phyloP scores from a whole-genome alignment of 108 stramenopile species.

The Fragilaria crotonensis region DNA sequence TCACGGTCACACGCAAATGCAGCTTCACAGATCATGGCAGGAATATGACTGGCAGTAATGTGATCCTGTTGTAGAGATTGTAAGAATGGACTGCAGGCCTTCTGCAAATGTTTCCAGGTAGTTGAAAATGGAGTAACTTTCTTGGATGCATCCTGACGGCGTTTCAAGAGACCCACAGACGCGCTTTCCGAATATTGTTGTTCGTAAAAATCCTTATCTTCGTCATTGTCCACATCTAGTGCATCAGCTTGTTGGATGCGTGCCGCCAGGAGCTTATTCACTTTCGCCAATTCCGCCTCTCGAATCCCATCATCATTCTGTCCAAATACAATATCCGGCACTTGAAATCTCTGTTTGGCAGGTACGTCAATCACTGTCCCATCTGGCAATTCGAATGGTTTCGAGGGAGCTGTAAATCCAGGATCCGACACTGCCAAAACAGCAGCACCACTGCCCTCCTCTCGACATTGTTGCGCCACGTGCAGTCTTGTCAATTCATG shows the following conservation, averaged over 20 bases:
- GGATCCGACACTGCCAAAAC: slow-evolving; percentile 10
- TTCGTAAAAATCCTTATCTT: slow-evolving; percentile 1
- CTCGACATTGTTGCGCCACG: slow-evolving; percentile 61
- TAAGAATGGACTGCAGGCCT: slow-evolving; percentile 39
- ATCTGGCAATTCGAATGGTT: slow-evolving; percentile 64
- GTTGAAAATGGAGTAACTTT: slow-evolving; percentile 4
- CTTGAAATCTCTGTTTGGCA: slow-evolving; percentile 47
- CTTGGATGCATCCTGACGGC: slow-evolving; percentile 8
- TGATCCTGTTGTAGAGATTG: slow-evolving; percentile 27
- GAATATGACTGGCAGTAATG: slow-evolving; percentile 57
- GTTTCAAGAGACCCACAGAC: neutral
- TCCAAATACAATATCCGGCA: slow-evolving; percentile 58
- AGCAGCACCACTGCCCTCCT: slow-evolving; percentile 59
- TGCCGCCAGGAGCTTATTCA: slow-evolving; percentile 9
- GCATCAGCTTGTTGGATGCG: slow-evolving; percentile 1
- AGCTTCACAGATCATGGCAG: slow-evolving; percentile 80
- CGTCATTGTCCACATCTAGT: slow-evolving; percentile 4
- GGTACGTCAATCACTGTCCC: slow-evolving; percentile 65
- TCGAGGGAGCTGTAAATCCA: slow-evolving; percentile 41
- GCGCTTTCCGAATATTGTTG: slow-evolving; percentile 7
- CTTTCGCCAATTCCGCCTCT: slow-evolving; percentile 35
- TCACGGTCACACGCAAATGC: slow-evolving; percentile 85
- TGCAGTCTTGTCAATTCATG: slow-evolving; percentile 49
- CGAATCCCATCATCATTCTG: slow-evolving; percentile 19
- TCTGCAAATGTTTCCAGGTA: slow-evolving; percentile 28